These are phyloP conservation scores for Eremothecium gossypii DNA, from an alignment of 1,139 yeast species.

Conservation along the genomic window DNA sequence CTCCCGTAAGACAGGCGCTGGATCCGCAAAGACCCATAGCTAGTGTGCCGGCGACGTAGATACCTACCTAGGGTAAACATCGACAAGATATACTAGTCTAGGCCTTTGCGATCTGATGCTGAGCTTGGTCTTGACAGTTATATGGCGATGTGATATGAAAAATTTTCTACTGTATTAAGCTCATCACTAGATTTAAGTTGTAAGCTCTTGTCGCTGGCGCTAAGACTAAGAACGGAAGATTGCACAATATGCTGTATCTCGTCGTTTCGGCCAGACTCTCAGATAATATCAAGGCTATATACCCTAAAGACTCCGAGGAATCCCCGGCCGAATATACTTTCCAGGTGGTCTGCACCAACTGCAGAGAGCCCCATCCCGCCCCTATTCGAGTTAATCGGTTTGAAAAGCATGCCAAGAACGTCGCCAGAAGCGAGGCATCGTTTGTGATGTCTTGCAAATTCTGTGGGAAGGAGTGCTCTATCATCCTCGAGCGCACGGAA, in stretches of 20 bases:
- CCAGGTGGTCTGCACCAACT: constrained; percentile 63
- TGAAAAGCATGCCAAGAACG: constrained; percentile 46
- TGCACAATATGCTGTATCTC: constrained; percentile 21
- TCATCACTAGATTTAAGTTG: no score
- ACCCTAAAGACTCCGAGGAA: constrained; percentile 50
- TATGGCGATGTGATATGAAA: no score
- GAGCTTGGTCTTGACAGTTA: no score
- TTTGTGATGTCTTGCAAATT: constrained; percentile 64
- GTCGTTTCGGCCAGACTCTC: constrained; percentile 21
- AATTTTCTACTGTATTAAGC: no score
- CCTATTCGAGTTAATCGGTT: constrained; percentile 61
- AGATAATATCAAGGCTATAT: constrained; percentile 22
- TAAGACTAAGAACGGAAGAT: no score
- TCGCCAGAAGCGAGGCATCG: constrained; percentile 76
- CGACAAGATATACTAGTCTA: no score
- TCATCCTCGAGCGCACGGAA: constrained; percentile 20
- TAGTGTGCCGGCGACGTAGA: no score
- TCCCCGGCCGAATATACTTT: constrained; percentile 69
- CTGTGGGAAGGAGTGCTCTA: constrained; percentile 27
- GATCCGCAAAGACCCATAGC: no score
- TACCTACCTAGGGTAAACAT: no score
- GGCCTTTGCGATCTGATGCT: no score
- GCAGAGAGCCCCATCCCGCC: constrained; percentile 72
- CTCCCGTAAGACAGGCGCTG: not conserved
- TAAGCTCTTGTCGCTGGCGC: no score